A percentile compares a stretch with the other conserved stretches of the same genome.
phyloP scores from a whole-genome alignment of 2,329 filamentous ascomycete species.

The Claviceps cyperi region DNA sequence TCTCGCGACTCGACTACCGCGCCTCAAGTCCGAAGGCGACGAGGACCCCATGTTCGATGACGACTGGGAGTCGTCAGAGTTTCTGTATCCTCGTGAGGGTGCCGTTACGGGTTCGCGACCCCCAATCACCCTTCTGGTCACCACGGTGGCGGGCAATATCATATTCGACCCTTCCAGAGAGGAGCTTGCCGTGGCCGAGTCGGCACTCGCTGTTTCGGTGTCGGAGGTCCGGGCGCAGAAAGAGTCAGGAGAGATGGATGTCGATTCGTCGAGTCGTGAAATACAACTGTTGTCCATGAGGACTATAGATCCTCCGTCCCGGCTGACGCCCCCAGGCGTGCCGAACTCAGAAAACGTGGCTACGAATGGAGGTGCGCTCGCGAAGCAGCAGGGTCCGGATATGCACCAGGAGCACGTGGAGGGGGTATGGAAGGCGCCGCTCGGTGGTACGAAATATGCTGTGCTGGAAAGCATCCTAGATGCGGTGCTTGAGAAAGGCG shows the following conservation, averaged over 20 bases:
- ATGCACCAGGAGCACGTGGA: conserved; percentile 38
- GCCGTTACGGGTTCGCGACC: conserved; percentile 37
- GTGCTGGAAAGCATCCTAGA: conserved; percentile 63
- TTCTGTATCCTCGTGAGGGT: conserved; percentile 51
- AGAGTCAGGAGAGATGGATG: conserved; percentile 22
- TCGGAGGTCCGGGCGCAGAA: conserved; percentile 27
- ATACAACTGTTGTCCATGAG: conserved; percentile 53
- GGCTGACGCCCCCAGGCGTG: conserved; percentile 57
- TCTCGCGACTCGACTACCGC: conserved; percentile 70
- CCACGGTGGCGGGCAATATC: conserved; percentile 73
- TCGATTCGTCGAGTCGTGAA: conserved; percentile 24
- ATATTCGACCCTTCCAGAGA: conserved; percentile 88
- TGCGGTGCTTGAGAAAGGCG: conserved; percentile 60
- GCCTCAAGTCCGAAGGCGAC: conserved; percentile 74
- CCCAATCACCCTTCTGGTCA: conserved; percentile 80
- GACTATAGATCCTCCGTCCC: conserved; percentile 60
- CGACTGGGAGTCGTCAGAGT: conserved; percentile 78
- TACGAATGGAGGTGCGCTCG: conserved; percentile 28
- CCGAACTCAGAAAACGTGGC: conserved; percentile 48
- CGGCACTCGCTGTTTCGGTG: conserved; percentile 73
- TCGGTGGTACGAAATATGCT: conserved; percentile 67
- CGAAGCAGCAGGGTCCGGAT: conserved; percentile 23
- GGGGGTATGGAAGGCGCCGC: conserved; percentile 73
- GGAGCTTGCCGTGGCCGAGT: conserved; percentile 85
- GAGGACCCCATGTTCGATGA: conserved; percentile 97